Evolutionary conservation across 1,284 basidiomycete species (phyloP).

Genomic region (Moniliophthora roreri): DNA sequence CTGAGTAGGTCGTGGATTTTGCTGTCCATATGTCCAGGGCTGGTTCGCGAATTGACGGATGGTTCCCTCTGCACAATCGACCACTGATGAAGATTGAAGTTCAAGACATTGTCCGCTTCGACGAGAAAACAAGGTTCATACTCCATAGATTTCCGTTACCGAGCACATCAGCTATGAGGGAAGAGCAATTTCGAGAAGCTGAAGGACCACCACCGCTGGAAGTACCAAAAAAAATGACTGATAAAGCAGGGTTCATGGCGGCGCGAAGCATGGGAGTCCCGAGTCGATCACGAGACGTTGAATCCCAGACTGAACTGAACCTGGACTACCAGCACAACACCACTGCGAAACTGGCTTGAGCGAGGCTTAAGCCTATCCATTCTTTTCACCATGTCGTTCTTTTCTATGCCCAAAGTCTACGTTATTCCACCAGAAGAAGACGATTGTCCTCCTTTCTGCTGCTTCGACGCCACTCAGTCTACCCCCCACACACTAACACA

Average conservation of each 20-base stretch:
- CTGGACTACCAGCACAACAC: background rate
- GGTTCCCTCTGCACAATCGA: constrained; percentile 89
- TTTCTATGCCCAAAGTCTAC: constrained; percentile 58
- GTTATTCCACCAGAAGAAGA: constrained; percentile 74
- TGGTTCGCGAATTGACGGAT: constrained; percentile 59
- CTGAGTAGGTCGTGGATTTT: constrained; percentile 47
- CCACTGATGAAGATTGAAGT: constrained; percentile 47
- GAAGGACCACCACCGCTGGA: constrained; percentile 74
- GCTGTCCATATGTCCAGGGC: constrained; percentile 24
- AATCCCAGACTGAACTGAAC: background rate
- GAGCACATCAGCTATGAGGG: constrained; percentile 57
- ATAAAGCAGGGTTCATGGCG: background rate
- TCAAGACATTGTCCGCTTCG: constrained; percentile 15
- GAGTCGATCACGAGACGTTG: background rate
- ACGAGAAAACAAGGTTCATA: constrained; percentile 30
- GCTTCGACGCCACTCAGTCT: constrained; percentile 55
- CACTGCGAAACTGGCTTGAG: too few relatives aligned
- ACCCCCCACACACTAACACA: constrained; percentile 16
- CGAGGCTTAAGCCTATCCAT: background rate
- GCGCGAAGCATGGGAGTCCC: background rate
- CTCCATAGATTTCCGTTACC: constrained; percentile 65
- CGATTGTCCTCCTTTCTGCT: constrained; percentile 60
- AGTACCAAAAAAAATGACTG: constrained; percentile 31
- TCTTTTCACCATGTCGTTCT: constrained; percentile 8
- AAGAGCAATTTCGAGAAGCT: constrained; percentile 68